A percentile compares a stretch with the other conserved stretches of the same genome.
Evolutionary conservation across 257 asterid species (phyloP).

Genomic region (Galeopsis tetrahit): DNA sequence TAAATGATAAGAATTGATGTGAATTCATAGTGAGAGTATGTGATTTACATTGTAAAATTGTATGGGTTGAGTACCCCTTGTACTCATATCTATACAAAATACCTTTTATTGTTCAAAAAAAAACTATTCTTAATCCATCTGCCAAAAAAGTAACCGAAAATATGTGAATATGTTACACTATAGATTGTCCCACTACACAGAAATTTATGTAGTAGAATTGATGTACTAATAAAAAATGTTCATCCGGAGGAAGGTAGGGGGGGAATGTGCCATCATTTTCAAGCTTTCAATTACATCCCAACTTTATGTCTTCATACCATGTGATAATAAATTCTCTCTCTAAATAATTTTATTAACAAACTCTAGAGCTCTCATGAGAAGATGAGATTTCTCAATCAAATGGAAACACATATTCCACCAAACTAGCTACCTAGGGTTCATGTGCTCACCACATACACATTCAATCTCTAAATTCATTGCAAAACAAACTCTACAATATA

Average conservation of each 20-base stretch:
- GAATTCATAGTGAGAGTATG: too few relatives aligned
- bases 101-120: too few relatives aligned
- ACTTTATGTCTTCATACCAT: slow-evolving; percentile 23
- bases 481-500: background rate
- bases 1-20: too few relatives aligned
- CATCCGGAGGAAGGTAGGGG: background rate
- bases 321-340: slow-evolving; percentile 24
- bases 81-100: too few relatives aligned
- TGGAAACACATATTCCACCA: slow-evolving; percentile 26
- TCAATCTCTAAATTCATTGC: background rate
- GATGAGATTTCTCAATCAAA: slow-evolving; percentile 36
- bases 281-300: background rate
- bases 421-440: background rate
- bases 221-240: background rate
- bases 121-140: too few relatives aligned
- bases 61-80: too few relatives aligned
- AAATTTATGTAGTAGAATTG: too few relatives aligned
- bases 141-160: too few relatives aligned
- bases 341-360: background rate
- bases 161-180: too few relatives aligned
- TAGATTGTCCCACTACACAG: too few relatives aligned
- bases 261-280: slow-evolving; percentile 34
- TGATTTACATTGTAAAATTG: too few relatives aligned
- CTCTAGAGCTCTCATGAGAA: background rate
- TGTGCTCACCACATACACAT: background rate